Evolutionary conservation across 1,284 basidiomycete species (phyloP).

Genomic region (Mycosarcoma mackinlayi): DNA sequence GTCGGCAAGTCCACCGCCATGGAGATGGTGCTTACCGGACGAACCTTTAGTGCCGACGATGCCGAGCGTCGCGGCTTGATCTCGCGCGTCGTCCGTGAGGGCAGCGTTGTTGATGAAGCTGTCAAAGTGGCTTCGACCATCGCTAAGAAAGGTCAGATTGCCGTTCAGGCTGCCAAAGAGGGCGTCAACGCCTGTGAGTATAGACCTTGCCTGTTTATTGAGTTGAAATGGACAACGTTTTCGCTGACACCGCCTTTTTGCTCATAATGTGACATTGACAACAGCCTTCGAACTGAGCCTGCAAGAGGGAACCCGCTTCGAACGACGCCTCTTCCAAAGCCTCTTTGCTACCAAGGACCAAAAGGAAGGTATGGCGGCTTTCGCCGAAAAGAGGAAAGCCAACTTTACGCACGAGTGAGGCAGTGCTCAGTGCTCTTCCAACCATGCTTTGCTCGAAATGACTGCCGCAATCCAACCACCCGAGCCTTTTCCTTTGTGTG

Average conservation of each 20-base stretch:
- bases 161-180: constrained; percentile 92
- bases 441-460: background rate
- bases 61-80: constrained; percentile 88
- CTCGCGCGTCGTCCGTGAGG: constrained; percentile 77
- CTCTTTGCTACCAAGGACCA: constrained; percentile 95
- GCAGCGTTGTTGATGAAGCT: constrained; percentile 86
- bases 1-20: constrained; percentile 95
- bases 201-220: too few relatives aligned
- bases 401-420: constrained; percentile 59
- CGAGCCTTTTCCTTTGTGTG: too few relatives aligned
- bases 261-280: too few relatives aligned
- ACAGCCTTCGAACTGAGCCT: constrained; percentile 81
- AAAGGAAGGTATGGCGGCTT: constrained; percentile 98
- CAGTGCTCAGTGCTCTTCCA: background rate
- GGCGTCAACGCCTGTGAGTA: constrained; percentile 86
- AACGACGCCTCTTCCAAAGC: constrained; percentile 89
- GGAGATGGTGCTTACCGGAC: constrained; percentile 91
- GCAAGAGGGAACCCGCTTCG: constrained; percentile 84
- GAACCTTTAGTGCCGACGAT: constrained; percentile 78
- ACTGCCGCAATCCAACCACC: background rate
- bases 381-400: constrained; percentile 90
- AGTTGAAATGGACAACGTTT: too few relatives aligned
- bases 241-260: too few relatives aligned
- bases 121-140: constrained; percentile 83
- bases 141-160: constrained; percentile 84